A percentile compares a stretch with the other conserved stretches of the same genome.
Conservation (phyloP, 768 basidiomycete species). For the Solioccasus polychromus region DNA sequence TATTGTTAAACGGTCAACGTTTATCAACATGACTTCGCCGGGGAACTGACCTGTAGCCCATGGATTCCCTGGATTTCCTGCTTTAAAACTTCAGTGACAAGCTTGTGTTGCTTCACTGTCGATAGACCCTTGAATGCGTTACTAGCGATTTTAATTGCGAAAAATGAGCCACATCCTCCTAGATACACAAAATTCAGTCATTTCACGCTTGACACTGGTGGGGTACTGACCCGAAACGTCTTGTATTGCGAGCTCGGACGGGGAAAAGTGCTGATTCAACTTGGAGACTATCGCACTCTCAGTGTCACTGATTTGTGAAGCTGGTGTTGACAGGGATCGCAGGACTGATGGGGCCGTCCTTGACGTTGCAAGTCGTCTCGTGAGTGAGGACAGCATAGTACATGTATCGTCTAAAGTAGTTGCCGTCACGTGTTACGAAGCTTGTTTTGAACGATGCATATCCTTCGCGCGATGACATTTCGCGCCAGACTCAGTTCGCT, state of each 20-base stretch:
- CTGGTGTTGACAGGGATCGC: conserved; percentile 26
- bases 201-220: conserved; percentile 1
- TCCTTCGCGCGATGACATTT: conserved; percentile 19
- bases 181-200: conserved; percentile 5
- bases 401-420: too few species aligned
- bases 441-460: conserved; percentile 19
- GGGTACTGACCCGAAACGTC: conserved; percentile 85
- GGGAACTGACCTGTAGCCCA: conserved; percentile 78
- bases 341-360: conserved; percentile 22
- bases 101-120: conserved; percentile 88
- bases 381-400: conserved; percentile 24
- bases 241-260: conserved; percentile 79
- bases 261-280: conserved; percentile 70
- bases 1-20: conserved; percentile 19
- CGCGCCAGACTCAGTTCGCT: conserved; percentile 12
- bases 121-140: conserved; percentile 81
- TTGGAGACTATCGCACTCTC: conserved; percentile 66
- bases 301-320: conserved; percentile 30
- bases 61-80: conserved; percentile 90
- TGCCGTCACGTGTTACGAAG: conserved; percentile 23
- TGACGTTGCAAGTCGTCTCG: conserved; percentile 34
- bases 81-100: conserved; percentile 84
- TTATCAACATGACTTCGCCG: neutral
- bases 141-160: conserved; percentile 86
- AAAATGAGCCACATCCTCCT: conserved; percentile 99